phyloP scores from a whole-genome alignment of 1,284 basidiomycete genomes.

The Cryptococcus sp. region DNA sequence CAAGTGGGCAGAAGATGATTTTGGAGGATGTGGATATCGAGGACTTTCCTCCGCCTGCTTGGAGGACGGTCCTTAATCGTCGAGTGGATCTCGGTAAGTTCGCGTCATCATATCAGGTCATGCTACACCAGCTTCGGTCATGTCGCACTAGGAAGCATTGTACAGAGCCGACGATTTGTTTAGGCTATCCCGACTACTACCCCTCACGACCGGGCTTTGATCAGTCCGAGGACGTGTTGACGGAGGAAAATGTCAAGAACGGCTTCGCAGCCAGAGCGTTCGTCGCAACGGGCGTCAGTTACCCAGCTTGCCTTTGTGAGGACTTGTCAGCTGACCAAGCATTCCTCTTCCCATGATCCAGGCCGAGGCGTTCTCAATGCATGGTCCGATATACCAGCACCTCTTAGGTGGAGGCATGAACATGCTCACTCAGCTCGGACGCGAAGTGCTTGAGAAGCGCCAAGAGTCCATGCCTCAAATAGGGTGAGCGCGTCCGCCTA shows the following conservation, averaged over 20 bases:
- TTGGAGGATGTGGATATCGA: constrained; percentile 40
- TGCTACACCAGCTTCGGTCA: not conserved
- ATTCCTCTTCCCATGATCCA: constrained; percentile 22
- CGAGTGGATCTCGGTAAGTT: constrained; percentile 49
- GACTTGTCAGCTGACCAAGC: not conserved
- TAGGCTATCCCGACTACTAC: constrained; percentile 83
- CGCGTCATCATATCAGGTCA: not conserved
- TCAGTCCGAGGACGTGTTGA: constrained; percentile 82
- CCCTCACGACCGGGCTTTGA: constrained; percentile 77
- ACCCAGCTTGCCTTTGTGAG: no score
- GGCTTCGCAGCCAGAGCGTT: constrained; percentile 67
- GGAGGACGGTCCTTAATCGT: constrained; percentile 47
- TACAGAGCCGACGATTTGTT: not conserved
- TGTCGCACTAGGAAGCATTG: not conserved
- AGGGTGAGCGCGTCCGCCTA: constrained; percentile 28
- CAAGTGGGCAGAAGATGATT: constrained; percentile 15
- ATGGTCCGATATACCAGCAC: constrained; percentile 58
- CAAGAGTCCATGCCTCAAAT: constrained; percentile 46
- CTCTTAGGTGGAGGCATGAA: constrained; percentile 59
- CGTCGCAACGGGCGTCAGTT: constrained; percentile 57
- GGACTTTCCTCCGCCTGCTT: constrained; percentile 48
- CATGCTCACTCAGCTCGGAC: constrained; percentile 75
- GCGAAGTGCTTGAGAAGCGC: constrained; percentile 70
- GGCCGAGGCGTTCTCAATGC: constrained; percentile 61
- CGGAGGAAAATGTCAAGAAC: constrained; percentile 72